A percentile compares a stretch with the other conserved stretches of the same genome.
These are phyloP conservation scores for Dorcoceras hygrometricum DNA, from an alignment of 257 asterid species.

Conservation along the genomic window DNA sequence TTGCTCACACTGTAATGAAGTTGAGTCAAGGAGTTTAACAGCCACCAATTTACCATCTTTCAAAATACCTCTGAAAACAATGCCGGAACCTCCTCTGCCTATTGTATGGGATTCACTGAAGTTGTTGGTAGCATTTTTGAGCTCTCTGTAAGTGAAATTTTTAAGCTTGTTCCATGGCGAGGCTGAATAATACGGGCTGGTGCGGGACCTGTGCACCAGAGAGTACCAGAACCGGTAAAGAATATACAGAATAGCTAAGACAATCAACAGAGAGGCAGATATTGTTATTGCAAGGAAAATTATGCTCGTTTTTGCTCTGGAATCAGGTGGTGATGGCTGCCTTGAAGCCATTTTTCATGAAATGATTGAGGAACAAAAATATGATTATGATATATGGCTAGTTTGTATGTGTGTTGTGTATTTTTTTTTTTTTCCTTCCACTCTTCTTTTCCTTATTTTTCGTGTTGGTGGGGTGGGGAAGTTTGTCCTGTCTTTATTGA, in stretches of 20 bases:
- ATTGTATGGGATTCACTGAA: conserved; percentile 61
- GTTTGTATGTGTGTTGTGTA: neutral
- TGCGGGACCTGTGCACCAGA: conserved; percentile 61
- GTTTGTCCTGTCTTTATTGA: neutral
- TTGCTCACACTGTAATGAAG: conserved; percentile 64
- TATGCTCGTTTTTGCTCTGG: conserved; percentile 42
- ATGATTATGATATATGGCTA: conserved; percentile 16
- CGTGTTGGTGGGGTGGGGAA: conserved; percentile 41
- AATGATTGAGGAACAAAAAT: conserved; percentile 25
- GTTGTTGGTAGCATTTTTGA: conserved; percentile 65
- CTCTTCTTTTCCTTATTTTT: conserved; percentile 13
- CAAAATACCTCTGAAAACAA: conserved; percentile 73
- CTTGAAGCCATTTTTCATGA: conserved; percentile 56
- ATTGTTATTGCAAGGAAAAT: conserved; percentile 46
- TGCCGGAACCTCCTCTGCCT: conserved; percentile 96
- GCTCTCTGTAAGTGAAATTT: conserved; percentile 65
- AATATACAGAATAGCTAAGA: conserved; percentile 65
- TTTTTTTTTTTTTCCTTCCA: neutral
- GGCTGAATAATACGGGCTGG: conserved; percentile 72
- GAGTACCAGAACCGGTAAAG: conserved; percentile 67
- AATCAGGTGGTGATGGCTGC: conserved; percentile 44
- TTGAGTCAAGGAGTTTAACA: conserved; percentile 64
- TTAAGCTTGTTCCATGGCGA: conserved; percentile 66
- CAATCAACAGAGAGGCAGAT: conserved; percentile 50
- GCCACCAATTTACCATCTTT: conserved; percentile 81